Percentiles rank a stretch among this genome's conserved stretches.
These are phyloP conservation scores for Hordeum pubiflorum DNA, from an alignment of 202 grass and related monocot genomes.

Conservation along the genomic window DNA sequence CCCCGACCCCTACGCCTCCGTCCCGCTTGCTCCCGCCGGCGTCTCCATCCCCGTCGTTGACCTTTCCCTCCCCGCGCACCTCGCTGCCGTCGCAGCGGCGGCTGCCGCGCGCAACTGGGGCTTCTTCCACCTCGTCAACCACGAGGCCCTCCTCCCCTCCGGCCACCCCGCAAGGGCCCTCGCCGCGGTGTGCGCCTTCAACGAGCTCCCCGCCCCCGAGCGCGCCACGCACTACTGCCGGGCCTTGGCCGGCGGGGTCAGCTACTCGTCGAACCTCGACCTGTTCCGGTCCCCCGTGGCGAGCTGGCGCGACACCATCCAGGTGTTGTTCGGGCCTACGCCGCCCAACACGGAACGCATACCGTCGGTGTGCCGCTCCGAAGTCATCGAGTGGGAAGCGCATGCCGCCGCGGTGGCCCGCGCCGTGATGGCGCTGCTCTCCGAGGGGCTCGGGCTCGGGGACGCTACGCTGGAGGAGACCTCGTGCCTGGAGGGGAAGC, in stretches of 20 bases:
- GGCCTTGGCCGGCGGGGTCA: conserved; percentile 24
- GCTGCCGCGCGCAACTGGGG: conserved; percentile 45
- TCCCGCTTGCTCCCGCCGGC: conserved; percentile 7
- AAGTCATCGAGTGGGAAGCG: conserved; percentile 49
- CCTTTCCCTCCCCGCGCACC: conserved; percentile 39
- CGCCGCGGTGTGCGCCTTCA: conserved; percentile 48
- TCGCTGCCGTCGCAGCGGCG: conserved; percentile 9
- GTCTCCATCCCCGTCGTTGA: conserved; percentile 50
- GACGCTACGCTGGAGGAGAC: conserved; percentile 22
- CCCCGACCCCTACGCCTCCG: conserved; percentile 21
- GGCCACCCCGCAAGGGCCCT: conserved; percentile 13
- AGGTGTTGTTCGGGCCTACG: conserved; percentile 23
- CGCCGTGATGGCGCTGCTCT: conserved; percentile 39
- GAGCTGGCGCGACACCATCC: conserved; percentile 75
- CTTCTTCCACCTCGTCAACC: conserved; percentile 62
- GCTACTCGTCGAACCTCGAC: conserved; percentile 63
- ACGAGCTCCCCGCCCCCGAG: conserved; percentile 44
- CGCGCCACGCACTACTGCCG: conserved; percentile 53
- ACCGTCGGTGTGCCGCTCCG: conserved; percentile 39
- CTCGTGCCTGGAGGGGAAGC: conserved; percentile 39
- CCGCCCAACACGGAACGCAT: conserved; percentile 29
- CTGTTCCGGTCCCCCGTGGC: conserved; percentile 43
- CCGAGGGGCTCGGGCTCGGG: conserved; percentile 43
- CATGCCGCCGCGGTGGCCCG: conserved; percentile 24
- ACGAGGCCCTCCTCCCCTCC: conserved; percentile 11